Base-by-base conservation (phyloP, 78 protist species). In the Protostelium mycophagum region DNA sequence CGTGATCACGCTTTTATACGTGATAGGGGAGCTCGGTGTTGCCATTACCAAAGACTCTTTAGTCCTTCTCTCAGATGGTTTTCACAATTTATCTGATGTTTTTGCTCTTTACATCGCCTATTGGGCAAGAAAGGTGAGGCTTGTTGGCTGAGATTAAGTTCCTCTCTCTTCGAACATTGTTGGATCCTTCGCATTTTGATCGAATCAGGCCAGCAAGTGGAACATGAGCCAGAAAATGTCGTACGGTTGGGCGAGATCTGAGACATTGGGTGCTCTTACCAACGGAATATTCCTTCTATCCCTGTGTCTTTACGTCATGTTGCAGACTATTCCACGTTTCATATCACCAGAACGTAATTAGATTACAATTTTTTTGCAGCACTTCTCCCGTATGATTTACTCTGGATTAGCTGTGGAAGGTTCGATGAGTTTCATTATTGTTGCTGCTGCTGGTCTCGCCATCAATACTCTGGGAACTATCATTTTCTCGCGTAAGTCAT, bases 241-340 rank as follows among this genome's bases (percentile, higher is more conserved):
- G 0, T 97, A 92, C 86, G 98, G 99, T n/a, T 95, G 92, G 93
- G 90, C 91, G 0, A 92, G 99, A 37, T 90, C 97, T 0, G 99
- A 97, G 39, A 89, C 96, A 1, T 63, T 98, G 25, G 99, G 98
- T 37, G 98, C 96, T 28, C 90, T 98, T n/a, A 86, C 96, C 86
- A 98, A 98, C 31, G 97, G 95, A n/a, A 88, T 92, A 35, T 90
- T 98, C 36, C 73, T 98, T 10, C 35, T 98, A 0, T 88, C 97
- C 28, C 87, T 98, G 63, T 87, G 95, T 83, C 83, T 96, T 38
- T 93, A 92, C 39, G 91, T 98, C 51, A 86, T 86, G 28, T 28
- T 95, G 16, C 97, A 97, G 37, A 89, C 96, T 0, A 83, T 97
- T 63, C 95, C 95, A 10, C 89, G 96, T 23, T 85, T 97, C 34